Base-by-base conservation (phyloP, 116 monocot species). In the Posidonia oceanica region DNA sequence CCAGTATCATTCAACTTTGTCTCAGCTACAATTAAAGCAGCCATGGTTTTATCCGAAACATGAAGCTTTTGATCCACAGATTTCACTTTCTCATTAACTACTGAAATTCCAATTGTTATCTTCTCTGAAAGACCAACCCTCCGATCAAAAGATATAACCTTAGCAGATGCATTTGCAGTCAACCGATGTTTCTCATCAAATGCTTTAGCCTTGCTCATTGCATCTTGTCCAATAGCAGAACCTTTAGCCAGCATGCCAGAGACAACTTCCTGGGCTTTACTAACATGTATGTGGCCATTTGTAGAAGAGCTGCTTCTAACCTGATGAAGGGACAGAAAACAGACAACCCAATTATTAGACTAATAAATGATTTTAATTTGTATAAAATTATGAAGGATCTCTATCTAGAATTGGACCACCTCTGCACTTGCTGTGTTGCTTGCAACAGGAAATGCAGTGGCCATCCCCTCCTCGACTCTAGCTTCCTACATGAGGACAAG, bases 31-130 rank as follows among this genome's bases (percentile, higher is more conserved):
- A 74, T 85, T 73, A 91, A 48, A 10, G 76, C 85, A 63, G 89
- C 92, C 85, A 97, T 79, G 44, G 97, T 97, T 85, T 85, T 89
- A 73, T 91, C 91, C 39, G 97, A 91, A 11, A 97, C 91, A 42
- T 91, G 91, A 59, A 91, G 59, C 63, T 66, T 89, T 80, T 97
- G 89, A 74, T 97, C 97, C 63, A 97, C 79, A 12, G 97, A 97
- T 76, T 86, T 97, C 56, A 91, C 92, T 75, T 91, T 97, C 72
- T 97, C 97, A 69, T 97, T 91, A 8, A 97, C 97, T 52, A 85
- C 89, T 40, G 97, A 78, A n/a, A 97, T 83, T 75, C 97, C 97
- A 69, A 82, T 79, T 15, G 80, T 86, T 61, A 97, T 85, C 66
- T 97, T 96, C 61, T 96, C 88, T 23, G 91, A 80, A 74, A 96